Evolutionary conservation across 2,329 filamentous ascomycete genomes (phyloP).

Genomic region (Colletotrichum sp.): DNA sequence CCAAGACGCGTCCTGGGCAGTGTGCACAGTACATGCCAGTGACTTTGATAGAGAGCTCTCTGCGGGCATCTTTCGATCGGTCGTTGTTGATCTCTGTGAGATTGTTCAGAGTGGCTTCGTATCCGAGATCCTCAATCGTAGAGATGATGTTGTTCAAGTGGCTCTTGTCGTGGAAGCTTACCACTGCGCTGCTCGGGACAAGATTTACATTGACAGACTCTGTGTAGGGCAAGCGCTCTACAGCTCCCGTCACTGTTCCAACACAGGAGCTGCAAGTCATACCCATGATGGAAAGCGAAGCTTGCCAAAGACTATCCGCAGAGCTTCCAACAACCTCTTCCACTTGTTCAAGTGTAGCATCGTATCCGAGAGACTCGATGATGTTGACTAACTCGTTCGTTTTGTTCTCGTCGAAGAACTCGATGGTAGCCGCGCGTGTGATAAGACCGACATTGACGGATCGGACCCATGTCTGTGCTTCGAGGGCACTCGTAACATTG

Average conservation of each 20-base stretch:
- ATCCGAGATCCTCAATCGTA: constrained; percentile 59
- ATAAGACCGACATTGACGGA: constrained; percentile 68
- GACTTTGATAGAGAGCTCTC: constrained; percentile 69
- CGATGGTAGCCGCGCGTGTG: constrained; percentile 68
- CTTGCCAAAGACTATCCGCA: constrained; percentile 52
- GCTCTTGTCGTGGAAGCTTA: constrained; percentile 46
- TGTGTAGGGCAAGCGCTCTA: constrained; percentile 56
- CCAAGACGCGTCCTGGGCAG: constrained; percentile 65
- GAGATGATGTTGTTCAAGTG: constrained; percentile 26
- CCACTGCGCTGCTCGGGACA: constrained; percentile 62
- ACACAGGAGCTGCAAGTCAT: constrained; percentile 78
- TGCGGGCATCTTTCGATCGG: constrained; percentile 32
- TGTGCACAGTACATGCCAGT: constrained; percentile 78
- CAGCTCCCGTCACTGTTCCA: constrained; percentile 64
- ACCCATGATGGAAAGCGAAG: constrained; percentile 66
- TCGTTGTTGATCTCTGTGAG: constrained; percentile 35
- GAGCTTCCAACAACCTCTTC: constrained; percentile 45
- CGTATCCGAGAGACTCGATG: constrained; percentile 70
- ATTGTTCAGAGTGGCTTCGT: constrained; percentile 58
- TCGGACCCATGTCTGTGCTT: constrained; percentile 62
- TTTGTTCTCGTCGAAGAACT: constrained; percentile 47
- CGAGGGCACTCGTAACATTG: constrained; percentile 63
- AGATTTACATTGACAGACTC: constrained; percentile 55
- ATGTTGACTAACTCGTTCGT: constrained; percentile 44
- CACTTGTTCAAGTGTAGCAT: constrained; percentile 61